Conservation (phyloP, 192 early-diverging fungal genomes). For the Entomortierella lignicola region DNA sequence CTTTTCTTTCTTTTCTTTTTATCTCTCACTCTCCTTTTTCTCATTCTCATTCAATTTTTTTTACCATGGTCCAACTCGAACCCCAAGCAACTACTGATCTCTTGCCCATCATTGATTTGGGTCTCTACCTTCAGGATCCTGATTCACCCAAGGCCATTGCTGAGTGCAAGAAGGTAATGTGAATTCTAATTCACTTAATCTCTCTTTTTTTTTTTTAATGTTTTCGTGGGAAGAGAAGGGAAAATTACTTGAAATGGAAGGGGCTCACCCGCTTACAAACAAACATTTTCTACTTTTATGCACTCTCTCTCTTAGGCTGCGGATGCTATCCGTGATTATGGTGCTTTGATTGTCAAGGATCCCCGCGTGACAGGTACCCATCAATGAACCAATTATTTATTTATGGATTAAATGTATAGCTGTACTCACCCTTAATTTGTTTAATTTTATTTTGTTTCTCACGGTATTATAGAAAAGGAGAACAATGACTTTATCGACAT, state of each 20-base stretch:
- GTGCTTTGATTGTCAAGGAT: slow-evolving; percentile 72
- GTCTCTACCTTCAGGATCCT: slow-evolving; percentile 65
- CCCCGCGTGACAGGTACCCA: slow-evolving; percentile 68
- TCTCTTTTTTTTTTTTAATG: neutral
- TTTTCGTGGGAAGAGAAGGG: slow-evolving; percentile 2
- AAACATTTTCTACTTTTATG: neutral
- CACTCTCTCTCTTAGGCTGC: slow-evolving; percentile 56
- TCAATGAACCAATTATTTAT: too few relatives aligned
- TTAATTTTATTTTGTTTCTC: too few relatives aligned
- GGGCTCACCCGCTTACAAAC: too few relatives aligned
- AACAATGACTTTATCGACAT: slow-evolving; percentile 63
- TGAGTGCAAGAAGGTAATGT: slow-evolving; percentile 66
- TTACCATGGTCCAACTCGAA: slow-evolving; percentile 24
- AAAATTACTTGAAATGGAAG: neutral
- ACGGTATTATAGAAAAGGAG: slow-evolving; percentile 49
- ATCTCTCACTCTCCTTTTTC: neutral
- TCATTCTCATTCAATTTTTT: slow-evolving; percentile 1
- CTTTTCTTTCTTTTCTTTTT: neutral
- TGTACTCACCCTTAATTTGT: too few relatives aligned
- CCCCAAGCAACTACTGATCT: slow-evolving; percentile 49
- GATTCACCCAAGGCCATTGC: slow-evolving; percentile 59
- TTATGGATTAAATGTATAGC: too few relatives aligned
- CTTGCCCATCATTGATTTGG: slow-evolving; percentile 68
- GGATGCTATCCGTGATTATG: slow-evolving; percentile 70
- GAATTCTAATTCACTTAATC: neutral